Base-by-base conservation (phyloP, 148 eudicot genomes). In the Camellia sinensis region DNA sequence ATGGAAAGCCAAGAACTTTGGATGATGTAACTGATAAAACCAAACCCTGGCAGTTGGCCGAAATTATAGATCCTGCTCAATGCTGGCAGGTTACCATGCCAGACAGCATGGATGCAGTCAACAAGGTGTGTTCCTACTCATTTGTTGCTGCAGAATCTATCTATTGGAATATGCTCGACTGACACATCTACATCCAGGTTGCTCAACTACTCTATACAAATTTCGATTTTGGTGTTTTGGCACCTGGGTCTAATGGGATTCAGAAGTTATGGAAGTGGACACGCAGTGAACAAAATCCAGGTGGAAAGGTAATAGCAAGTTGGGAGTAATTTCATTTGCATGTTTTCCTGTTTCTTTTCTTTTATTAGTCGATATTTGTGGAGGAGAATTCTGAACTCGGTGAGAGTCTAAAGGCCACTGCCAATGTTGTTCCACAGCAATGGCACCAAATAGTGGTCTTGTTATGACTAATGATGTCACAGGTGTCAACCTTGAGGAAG, bases 251-350 rank as follows among this genome's bases (percentile, higher is more conserved):
- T 43, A 91, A 89, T 79, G 93, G 93, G 66, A 80, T 76, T 60
- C 98, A 92, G 73, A 89, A 87, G 73, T 84, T 94, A 68, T 94
- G 98, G 98, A 94, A 94, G 74, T 94, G 98, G 98, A 80, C 74
- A 77, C 89, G 95, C 73, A 94, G 64, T 83, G 99, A 96, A 71
- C 92, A 90, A 80, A 95, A 95, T 80, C 97, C 89, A 63, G 85
- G 63, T 78, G 97, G 95, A 80, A 96, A 93, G 92, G 99, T 96
- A 81, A 83, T 64, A 45, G 6, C 73, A 43, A 67, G 22, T 53
- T 17, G 0, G 40, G 29, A 37, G 18, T 65, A 44, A 57, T 71
- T 63, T 63, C 18, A 21, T 17, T 15, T 48, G 52, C 7, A 46
- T 6, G 63, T 9, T 52, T 18, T 19, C 5, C 59, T 8, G 8